These are phyloP conservation scores for Colletotrichum eleusines DNA, from an alignment of 2,329 filamentous ascomycete species.

Conservation along the genomic window DNA sequence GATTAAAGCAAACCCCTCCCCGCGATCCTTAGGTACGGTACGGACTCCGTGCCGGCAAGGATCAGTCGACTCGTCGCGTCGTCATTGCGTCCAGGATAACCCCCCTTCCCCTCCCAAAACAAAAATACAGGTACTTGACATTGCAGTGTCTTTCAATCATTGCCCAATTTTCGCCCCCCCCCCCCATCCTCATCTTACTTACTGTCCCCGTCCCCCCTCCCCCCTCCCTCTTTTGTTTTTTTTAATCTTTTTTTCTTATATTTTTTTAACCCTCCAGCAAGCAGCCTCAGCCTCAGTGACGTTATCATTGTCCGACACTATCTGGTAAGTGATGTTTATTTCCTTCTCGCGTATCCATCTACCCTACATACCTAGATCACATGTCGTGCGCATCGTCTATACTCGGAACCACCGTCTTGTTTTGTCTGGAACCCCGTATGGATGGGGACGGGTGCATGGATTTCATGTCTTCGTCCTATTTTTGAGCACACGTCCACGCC, in stretches of 20 bases:
- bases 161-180: slow-evolving; percentile 32
- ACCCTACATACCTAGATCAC: neutral
- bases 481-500: slow-evolving; percentile 14
- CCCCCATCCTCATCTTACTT: neutral
- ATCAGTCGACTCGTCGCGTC: slow-evolving; percentile 31
- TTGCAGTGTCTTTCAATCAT: slow-evolving; percentile 25
- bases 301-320: slow-evolving; percentile 24
- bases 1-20: slow-evolving; percentile 32
- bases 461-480: slow-evolving; percentile 29
- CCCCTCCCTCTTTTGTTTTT: too few relatives aligned
- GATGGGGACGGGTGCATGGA: slow-evolving; percentile 30
- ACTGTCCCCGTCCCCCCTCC: too few relatives aligned
- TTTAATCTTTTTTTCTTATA: neutral
- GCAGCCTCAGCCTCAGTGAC: slow-evolving; percentile 33
- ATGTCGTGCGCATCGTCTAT: slow-evolving; percentile 22
- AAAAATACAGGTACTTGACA: slow-evolving; percentile 28
- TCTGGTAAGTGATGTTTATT: slow-evolving; percentile 15
- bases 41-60: slow-evolving; percentile 30
- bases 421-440: slow-evolving; percentile 24
- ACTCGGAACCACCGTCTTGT: slow-evolving; percentile 18
- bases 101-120: slow-evolving; percentile 14
- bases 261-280: neutral
- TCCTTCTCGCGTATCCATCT: neutral
- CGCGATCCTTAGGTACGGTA: slow-evolving; percentile 37
- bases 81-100: slow-evolving; percentile 39